Evolutionary conservation across 495 filamentous ascomycete species (phyloP).

Genomic region (Tuber calosporum): DNA sequence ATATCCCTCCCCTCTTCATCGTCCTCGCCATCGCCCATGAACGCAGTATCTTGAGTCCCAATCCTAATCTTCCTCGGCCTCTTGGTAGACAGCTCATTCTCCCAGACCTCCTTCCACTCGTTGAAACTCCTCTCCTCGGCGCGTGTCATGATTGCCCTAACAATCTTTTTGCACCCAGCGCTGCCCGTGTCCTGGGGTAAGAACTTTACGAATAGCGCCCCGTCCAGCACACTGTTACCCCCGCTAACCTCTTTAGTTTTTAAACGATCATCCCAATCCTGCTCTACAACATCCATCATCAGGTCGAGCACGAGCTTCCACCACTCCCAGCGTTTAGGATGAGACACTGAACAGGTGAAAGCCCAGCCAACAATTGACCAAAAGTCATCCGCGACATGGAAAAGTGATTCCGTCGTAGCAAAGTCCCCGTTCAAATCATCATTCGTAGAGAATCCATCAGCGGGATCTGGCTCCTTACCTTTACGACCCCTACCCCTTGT

Average conservation of each 20-base stretch:
- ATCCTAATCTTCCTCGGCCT: conserved; percentile 50
- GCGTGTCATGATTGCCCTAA: conserved; percentile 61
- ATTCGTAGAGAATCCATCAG: conserved; percentile 35
- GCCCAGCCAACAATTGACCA: conserved; percentile 89
- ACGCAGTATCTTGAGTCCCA: conserved; percentile 43
- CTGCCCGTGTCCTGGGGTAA: conserved; percentile 44
- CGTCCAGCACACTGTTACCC: conserved; percentile 40
- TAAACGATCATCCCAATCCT: conserved; percentile 62
- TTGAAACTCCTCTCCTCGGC: conserved; percentile 46
- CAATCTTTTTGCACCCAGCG: conserved; percentile 49
- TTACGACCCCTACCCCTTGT: conserved; percentile 11
- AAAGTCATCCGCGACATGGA: conserved; percentile 68
- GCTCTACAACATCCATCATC: conserved; percentile 69
- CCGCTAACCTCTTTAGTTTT: conserved; percentile 46
- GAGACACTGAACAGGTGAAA: conserved; percentile 74
- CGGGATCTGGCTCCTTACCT: conserved; percentile 11
- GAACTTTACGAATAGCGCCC: conserved; percentile 52
- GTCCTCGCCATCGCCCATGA: conserved; percentile 44
- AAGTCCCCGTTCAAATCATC: conserved; percentile 51
- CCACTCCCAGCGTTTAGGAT: conserved; percentile 64
- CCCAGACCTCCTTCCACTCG: conserved; percentile 58
- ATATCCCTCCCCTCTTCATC: conserved; percentile 46
- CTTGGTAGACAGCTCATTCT: conserved; percentile 58
- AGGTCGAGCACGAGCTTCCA: conserved; percentile 79
- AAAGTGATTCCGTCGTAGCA: conserved; percentile 60